These are phyloP conservation scores for Dimocarpus longan DNA, from an alignment of 345 rosid genomes.

Conservation along the genomic window DNA sequence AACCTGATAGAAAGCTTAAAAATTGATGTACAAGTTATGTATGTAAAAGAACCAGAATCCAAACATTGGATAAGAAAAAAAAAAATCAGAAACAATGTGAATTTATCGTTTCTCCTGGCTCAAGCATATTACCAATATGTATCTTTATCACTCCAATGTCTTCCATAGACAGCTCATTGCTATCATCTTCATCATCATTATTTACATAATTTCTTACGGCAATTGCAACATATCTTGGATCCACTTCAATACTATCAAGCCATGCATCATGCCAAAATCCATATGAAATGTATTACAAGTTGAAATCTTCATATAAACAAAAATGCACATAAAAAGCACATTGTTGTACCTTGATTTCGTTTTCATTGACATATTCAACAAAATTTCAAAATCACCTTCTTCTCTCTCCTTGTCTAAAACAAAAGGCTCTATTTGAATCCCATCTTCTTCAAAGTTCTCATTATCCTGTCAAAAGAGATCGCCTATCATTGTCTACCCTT, in stretches of 20 bases:
- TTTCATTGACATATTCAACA: slow-evolving; percentile 79
- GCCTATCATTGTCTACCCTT: slow-evolving; percentile 31
- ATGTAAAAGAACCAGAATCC: no score
- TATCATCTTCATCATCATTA: slow-evolving; percentile 35
- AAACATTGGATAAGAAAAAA: not conserved
- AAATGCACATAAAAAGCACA: slow-evolving; percentile 11
- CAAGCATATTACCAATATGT: slow-evolving; percentile 83
- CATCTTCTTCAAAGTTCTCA: slow-evolving; percentile 80
- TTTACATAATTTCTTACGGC: slow-evolving; percentile 27
- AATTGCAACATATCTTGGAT: slow-evolving; percentile 52
- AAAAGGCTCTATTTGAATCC: slow-evolving; percentile 91
- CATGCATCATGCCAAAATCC: slow-evolving; percentile 94
- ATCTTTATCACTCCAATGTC: slow-evolving; percentile 74
- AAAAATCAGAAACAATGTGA: slow-evolving; percentile 5
- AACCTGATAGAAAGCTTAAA: no score
- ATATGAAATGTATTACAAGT: no score
- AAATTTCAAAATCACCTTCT: slow-evolving; percentile 96
- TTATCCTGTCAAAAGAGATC: slow-evolving; percentile 59
- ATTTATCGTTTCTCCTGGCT: slow-evolving; percentile 90
- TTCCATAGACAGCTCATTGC: slow-evolving; percentile 63
- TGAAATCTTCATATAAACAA: slow-evolving; percentile 21
- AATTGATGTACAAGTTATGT: no score
- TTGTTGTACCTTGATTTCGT: slow-evolving; percentile 74
- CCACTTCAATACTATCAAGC: slow-evolving; percentile 81
- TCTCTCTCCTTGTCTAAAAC: slow-evolving; percentile 88